Evolutionary conservation across 352 stramenopile genomes (phyloP).

Genomic region (Globisporangium heterothallicum): DNA sequence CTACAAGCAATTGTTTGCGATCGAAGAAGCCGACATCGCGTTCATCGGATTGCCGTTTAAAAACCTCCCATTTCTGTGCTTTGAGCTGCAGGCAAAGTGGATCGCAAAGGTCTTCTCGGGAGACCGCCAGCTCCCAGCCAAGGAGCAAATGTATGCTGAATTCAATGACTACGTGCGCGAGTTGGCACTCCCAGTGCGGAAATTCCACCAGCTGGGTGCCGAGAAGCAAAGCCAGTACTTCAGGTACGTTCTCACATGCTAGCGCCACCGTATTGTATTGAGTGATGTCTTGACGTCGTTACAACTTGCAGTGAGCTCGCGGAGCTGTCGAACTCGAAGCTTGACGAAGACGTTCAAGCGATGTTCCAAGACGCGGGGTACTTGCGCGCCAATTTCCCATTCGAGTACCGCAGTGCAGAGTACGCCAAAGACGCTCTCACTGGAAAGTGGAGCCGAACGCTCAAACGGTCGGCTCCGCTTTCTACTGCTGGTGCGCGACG

Average conservation of each 20-base stretch:
- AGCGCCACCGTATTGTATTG: too few relatives aligned
- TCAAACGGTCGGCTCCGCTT: conserved; percentile 24
- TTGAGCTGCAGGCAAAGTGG: conserved; percentile 76
- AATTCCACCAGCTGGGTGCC: conserved; percentile 64
- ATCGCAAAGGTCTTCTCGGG: conserved; percentile 51
- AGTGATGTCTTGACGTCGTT: too few relatives aligned
- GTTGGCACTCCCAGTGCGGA: conserved; percentile 39
- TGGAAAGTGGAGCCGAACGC: conserved; percentile 36
- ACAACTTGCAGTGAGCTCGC: conserved; percentile 39
- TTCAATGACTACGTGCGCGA: conserved; percentile 39
- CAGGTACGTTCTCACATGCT: conserved; percentile 21
- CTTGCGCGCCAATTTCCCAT: conserved; percentile 49
- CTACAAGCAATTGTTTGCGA: conserved; percentile 76
- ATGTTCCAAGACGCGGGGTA: conserved; percentile 66
- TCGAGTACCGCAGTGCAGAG: conserved; percentile 58
- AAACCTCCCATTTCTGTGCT: conserved; percentile 77
- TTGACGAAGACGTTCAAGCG: conserved; percentile 42
- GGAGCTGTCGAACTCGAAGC: conserved; percentile 25
- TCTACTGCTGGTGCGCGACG: too few relatives aligned
- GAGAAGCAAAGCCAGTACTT: conserved; percentile 48
- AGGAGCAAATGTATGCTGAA: conserved; percentile 64
- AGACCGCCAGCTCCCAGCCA: conserved; percentile 34
- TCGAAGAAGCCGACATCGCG: conserved; percentile 63
- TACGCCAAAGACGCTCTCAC: conserved; percentile 35
- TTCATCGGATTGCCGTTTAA: conserved; percentile 72